Conservation (phyloP, 352 stramenopile species). For the Phytophthora gonapodyides region DNA sequence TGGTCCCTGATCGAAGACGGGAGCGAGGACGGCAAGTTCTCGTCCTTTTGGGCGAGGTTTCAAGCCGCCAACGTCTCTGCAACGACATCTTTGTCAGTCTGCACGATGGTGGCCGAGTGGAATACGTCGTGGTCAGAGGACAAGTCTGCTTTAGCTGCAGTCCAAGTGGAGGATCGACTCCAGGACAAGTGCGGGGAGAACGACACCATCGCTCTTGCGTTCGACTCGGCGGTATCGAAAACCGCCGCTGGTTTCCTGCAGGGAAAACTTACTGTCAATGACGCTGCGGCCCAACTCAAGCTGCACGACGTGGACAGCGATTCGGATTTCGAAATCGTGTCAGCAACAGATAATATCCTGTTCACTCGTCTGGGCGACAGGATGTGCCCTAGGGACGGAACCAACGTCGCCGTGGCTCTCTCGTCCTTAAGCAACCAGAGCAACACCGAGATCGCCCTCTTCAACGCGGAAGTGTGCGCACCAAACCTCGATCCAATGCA, state of each 20-base stretch:
- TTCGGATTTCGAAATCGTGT: no score
- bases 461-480: conserved; percentile 26
- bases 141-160: conserved; percentile 1
- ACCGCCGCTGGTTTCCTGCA: conserved; percentile 17
- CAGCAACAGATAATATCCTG: conserved; percentile 3
- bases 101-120: conserved; percentile 28
- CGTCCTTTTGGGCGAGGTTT: conserved; percentile 36
- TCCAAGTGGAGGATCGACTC: conserved; percentile 15
- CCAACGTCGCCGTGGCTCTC: conserved; percentile 2
- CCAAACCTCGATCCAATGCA: conserved; percentile 3
- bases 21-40: conserved; percentile 12
- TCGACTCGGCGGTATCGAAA: conserved; percentile 23
- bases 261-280: conserved; percentile 6
- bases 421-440: not conserved
- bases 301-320: conserved; percentile 8
- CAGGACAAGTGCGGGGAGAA: conserved; percentile 13
- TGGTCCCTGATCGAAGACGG: conserved; percentile 14
- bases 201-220: conserved; percentile 29
- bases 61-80: not conserved
- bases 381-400: conserved; percentile 36
- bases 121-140: conserved; percentile 10
- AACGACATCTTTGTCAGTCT: conserved; percentile 9
- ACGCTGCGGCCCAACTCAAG: conserved; percentile 8
- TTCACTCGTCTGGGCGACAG: conserved; percentile 33
- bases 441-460: conserved; percentile 28